Base-by-base conservation (phyloP, 2,329 filamentous ascomycete species). In the Colletotrichum shisoi region DNA sequence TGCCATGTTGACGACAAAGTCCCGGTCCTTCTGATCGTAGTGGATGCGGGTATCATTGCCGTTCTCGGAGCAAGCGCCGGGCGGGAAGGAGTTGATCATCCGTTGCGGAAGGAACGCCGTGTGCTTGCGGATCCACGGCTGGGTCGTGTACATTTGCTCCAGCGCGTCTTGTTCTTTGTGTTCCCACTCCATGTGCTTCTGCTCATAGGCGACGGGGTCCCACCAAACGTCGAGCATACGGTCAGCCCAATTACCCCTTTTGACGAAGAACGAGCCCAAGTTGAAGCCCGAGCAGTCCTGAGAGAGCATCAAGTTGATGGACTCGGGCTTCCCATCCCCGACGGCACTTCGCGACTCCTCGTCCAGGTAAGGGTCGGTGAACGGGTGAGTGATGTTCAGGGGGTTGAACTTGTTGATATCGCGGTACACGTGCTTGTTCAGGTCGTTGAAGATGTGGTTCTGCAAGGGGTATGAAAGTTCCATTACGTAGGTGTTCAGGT, bases 181-280 rank as follows among this genome's bases (percentile, higher is more conserved):
- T 75, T 95, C 94, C 95, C 95, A 99, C 70, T 95, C 87, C 94
- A 97, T 97, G 78, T 99, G 95, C 76, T 93, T 96, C 80, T 99
- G 95, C 80, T 99, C 95, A 78, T 99, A 99, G 64, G 91, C 88
- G 37, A 98, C 94, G 0, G 95, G 95, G 74, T 99, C 95, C 95
- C 95, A 99, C 95, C 95, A 99, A 59, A 97, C 86, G 75, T 99
- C 95, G 42, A 99, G 86, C 19, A 99, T 81, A 4, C 93, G 90
- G 74, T 98, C 94, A 0, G 94, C 92, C 92, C 94, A 99, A 31
- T 88, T 83, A 73, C 92, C 92, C 68, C 95, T 89, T 57, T 89
- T 88, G 51, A 97, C 81, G 77, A 99, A 95, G 83, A 99, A 99
- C 17, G 93, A 97, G 19, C 95, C 95, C 13, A 99, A 85, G 77